Evolutionary conservation across 2,329 filamentous ascomycete species (phyloP).

Genomic region (Neonectria magnoliae): DNA sequence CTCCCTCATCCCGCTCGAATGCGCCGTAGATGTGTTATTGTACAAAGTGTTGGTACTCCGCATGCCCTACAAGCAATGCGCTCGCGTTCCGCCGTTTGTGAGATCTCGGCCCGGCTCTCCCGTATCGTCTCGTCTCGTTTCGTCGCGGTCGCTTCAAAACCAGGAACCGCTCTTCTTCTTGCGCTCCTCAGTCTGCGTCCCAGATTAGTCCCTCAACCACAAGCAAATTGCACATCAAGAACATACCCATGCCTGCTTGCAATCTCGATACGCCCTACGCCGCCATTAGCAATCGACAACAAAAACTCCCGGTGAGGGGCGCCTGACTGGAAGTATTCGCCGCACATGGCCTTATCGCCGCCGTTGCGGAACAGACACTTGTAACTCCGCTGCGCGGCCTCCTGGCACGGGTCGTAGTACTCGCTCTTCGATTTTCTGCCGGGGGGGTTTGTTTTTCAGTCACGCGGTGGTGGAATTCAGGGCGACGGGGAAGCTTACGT

Average conservation of each 20-base stretch:
- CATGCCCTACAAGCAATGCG: not conserved
- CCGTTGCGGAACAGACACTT: slow-evolving; percentile 89
- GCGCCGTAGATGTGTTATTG: slow-evolving; percentile 13
- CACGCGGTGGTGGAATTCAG: not conserved
- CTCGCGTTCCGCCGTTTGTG: not conserved
- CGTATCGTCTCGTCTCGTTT: not conserved
- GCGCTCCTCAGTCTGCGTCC: slow-evolving; percentile 38
- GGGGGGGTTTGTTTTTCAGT: slow-evolving; percentile 9
- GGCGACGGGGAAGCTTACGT: slow-evolving; percentile 56
- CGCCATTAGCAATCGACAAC: slow-evolving; percentile 29
- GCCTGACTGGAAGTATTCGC: slow-evolving; percentile 92
- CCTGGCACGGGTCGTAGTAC: slow-evolving; percentile 95
- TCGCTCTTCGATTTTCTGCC: slow-evolving; percentile 86
- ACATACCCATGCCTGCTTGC: slow-evolving; percentile 91
- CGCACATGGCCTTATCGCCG: slow-evolving; percentile 88
- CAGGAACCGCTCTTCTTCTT: slow-evolving; percentile 45
- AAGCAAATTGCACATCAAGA: not conserved
- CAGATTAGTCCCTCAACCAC: not conserved
- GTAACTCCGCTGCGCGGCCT: slow-evolving; percentile 85
- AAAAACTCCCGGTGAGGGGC: not conserved
- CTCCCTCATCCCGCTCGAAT: not conserved
- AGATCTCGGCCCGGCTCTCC: not conserved
- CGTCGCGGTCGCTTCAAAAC: slow-evolving; percentile 26
- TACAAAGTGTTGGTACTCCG: slow-evolving; percentile 22
- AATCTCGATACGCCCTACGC: slow-evolving; percentile 86